These are phyloP conservation scores for Ophiostoma quercus DNA, from an alignment of 2,329 filamentous ascomycete species.

Conservation along the genomic window DNA sequence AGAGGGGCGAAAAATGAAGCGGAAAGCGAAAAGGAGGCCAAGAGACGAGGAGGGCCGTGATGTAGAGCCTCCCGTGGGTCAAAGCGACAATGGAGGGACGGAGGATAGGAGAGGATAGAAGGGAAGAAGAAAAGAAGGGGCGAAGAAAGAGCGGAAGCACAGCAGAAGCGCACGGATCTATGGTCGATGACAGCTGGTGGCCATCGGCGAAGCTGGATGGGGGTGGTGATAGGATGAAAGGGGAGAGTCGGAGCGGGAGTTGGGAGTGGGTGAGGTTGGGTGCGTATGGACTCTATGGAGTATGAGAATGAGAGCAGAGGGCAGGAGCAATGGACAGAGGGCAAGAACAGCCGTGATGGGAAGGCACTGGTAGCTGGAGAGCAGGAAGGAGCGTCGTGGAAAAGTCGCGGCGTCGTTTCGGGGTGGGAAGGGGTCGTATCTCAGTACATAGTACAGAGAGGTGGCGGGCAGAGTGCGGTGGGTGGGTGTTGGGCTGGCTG, in stretches of 20 bases:
- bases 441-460: neutral
- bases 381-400: slow-evolving; percentile 16
- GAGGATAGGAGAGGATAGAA: neutral
- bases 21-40: neutral
- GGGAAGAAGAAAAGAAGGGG: slow-evolving; percentile 16
- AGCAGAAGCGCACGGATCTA: slow-evolving; percentile 11
- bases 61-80: neutral
- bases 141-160: neutral
- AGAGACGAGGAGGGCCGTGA: neutral
- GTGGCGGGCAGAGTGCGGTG: slow-evolving; percentile 10
- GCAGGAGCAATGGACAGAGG: neutral
- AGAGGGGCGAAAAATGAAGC: neutral
- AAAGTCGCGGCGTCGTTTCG: slow-evolving; percentile 24
- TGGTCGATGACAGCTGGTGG: slow-evolving; percentile 15
- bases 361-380: neutral
- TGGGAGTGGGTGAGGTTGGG: slow-evolving; percentile 6
- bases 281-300: neutral
- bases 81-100: neutral
- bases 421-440: slow-evolving; percentile 18
- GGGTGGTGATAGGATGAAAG: slow-evolving; percentile 8
- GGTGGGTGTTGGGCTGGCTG: slow-evolving; percentile 3
- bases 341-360: slow-evolving; percentile 18
- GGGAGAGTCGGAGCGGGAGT: neutral
- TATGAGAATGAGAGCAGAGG: too few relatives aligned
- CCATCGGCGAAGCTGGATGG: slow-evolving; percentile 13